Base-by-base conservation (phyloP, 495 filamentous ascomycete genomes). In the Podospora pseudopauciseta region DNA sequence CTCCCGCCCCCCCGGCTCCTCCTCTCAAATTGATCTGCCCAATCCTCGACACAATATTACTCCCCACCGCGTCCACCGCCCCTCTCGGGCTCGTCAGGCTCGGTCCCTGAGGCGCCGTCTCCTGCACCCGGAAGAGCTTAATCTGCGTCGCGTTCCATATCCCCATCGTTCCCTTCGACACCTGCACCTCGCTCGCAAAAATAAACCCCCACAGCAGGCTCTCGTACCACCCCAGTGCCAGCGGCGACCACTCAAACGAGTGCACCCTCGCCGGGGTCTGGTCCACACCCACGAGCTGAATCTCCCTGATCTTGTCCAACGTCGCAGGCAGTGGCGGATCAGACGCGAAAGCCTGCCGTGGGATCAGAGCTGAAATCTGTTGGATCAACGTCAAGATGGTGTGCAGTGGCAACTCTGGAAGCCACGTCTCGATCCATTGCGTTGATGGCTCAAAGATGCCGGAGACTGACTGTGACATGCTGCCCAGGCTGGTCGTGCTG, bases 191-290 rank as follows among this genome's bases (percentile, higher is more conserved):
- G 69, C 87, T 88, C 32, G 89, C 86, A 79, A 97, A 99, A 70
- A 97, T 88, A 78, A 97, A 93, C n/a, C 92, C 88, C 95, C 95
- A 99, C 6, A 99, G 86, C 20, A 98, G 79, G 0, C 90, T 93
- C 76, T 97, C 92, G 73, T 99, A 99, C 95, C 95, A 99, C 60
- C 96, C 95, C 53, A 99, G 85, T 0, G 92, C 91, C 13, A 97
- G 82, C 0, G 92, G 89, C 2, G 94, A 94, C 95, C 95, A 99
- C 79, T 96, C 92, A 77, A 99, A 99, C 63, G 91, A 89, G 73
- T 97, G 95, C 1, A 93, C 89, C 44, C 91, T 87, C 60, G 90
- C 81, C 0, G 91, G 85, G 2, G 89, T 88, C 11, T 91, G 88
- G 27, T 97, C 94, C 65, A 97, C 88, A 39, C 84, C 87, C 11